Percentiles rank a stretch among this genome's conserved stretches.
Evolutionary conservation across 202 grass and related monocot genomes (phyloP).

Genomic region (Saccharum hybrid): DNA sequence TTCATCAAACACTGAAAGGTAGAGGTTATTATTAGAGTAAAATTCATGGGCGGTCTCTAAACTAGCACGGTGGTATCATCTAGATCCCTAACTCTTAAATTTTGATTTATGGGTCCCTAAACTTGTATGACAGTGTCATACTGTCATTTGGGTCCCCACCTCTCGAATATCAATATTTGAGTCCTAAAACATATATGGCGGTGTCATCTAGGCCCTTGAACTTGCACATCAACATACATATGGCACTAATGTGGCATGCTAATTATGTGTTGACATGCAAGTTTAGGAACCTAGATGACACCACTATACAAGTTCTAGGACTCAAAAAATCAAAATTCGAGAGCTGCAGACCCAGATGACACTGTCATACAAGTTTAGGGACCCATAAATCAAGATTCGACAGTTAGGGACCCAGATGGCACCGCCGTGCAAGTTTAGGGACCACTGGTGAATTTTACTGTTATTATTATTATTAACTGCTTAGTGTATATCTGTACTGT

Average conservation of each 20-base stretch:
- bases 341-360: background rate
- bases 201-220: background rate
- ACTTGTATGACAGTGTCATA: background rate
- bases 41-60: background rate
- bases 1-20: slow-evolving; percentile 77
- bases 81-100: background rate
- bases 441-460: background rate
- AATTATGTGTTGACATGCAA: background rate
- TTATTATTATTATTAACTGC: background rate
- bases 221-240: background rate
- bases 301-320: background rate
- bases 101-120: background rate
- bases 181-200: background rate
- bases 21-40: slow-evolving; percentile 44
- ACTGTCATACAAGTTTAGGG: too few species aligned
- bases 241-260: background rate
- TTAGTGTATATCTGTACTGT: background rate
- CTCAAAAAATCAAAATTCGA: background rate
- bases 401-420: background rate
- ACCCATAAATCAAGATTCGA: background rate
- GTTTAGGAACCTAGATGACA: background rate
- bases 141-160: background rate
- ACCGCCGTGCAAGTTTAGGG: background rate
- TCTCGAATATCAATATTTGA: background rate
- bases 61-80: background rate